These are phyloP conservation scores for Venturiaceae sp. DNA, from an alignment of 2,329 filamentous ascomycete genomes.

Conservation along the genomic window DNA sequence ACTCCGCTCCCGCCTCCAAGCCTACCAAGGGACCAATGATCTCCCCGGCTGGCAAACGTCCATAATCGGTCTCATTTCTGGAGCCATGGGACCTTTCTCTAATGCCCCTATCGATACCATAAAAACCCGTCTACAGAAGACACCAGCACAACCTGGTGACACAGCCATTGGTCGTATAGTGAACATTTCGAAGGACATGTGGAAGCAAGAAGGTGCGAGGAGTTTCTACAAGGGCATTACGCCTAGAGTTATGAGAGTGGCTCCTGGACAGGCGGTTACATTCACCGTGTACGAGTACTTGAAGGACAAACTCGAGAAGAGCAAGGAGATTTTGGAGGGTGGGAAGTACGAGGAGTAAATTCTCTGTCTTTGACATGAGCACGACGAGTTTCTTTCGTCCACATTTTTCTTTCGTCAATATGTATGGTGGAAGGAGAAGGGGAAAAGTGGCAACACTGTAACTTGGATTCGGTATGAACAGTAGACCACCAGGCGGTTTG, in stretches of 20 bases:
- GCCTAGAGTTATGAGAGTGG: slow-evolving; percentile 92
- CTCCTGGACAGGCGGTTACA: slow-evolving; percentile 80
- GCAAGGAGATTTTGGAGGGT: slow-evolving; percentile 34
- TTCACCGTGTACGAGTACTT: slow-evolving; percentile 50
- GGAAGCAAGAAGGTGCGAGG: slow-evolving; percentile 79
- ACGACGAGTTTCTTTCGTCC: too few relatives aligned
- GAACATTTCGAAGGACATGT: slow-evolving; percentile 54
- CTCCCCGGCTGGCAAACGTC: slow-evolving; percentile 87
- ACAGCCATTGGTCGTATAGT: slow-evolving; percentile 72
- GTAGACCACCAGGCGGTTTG: too few relatives aligned
- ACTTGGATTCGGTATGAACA: too few relatives aligned
- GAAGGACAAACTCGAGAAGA: slow-evolving; percentile 38
- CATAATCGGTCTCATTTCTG: slow-evolving; percentile 78
- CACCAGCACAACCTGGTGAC: slow-evolving; percentile 69
- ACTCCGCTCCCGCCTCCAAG: slow-evolving; percentile 71
- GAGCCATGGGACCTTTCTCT: slow-evolving; percentile 89
- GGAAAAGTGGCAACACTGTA: too few relatives aligned
- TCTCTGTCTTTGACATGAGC: not conserved
- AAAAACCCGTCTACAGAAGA: slow-evolving; percentile 93
- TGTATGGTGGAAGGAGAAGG: too few relatives aligned
- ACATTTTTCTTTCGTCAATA: too few relatives aligned
- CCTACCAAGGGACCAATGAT: slow-evolving; percentile 60
- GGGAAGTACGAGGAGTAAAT: slow-evolving; percentile 39
- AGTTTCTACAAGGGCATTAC: slow-evolving; percentile 99
- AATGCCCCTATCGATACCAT: slow-evolving; percentile 99